Percentiles rank a stretch among this genome's conserved stretches.
Conservation (phyloP, 2,329 filamentous ascomycete species). For the Plenodomus biglobosus region DNA sequence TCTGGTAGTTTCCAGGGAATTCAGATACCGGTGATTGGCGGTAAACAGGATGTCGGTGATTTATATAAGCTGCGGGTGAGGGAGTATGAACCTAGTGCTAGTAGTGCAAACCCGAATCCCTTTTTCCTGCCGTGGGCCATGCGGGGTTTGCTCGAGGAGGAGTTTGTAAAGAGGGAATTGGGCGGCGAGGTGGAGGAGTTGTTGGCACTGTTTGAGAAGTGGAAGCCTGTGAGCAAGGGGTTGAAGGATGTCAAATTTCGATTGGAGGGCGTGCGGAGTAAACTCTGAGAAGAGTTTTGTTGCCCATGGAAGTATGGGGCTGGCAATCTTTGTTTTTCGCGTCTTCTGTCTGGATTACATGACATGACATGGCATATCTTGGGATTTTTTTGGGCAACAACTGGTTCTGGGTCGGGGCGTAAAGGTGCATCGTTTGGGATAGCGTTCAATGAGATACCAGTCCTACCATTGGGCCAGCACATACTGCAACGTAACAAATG, state of each 20-base stretch:
- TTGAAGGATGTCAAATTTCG: constrained; percentile 95
- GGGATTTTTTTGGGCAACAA: no score
- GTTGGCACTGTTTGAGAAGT: constrained; percentile 86
- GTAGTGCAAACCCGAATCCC: constrained; percentile 64
- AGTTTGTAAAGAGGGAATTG: constrained; percentile 81
- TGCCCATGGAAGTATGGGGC: no score
- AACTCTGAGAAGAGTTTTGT: no score
- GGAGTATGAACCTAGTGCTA: constrained; percentile 34
- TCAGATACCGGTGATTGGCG: constrained; percentile 34
- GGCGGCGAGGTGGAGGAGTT: constrained; percentile 75
- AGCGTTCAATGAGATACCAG: not conserved
- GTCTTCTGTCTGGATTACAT: no score
- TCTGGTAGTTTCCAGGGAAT: constrained; percentile 33
- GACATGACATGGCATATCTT: no score
- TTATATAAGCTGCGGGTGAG: constrained; percentile 35
- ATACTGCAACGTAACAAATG: not conserved
- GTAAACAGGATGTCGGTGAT: constrained; percentile 28
- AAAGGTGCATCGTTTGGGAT: not conserved
- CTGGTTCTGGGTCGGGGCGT: not conserved
- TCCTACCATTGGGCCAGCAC: not conserved
- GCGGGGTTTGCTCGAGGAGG: constrained; percentile 88
- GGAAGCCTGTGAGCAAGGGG: constrained; percentile 87
- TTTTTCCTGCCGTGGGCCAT: constrained; percentile 95
- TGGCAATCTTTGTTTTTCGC: no score
- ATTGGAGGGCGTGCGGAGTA: constrained; percentile 86